Conservation (phyloP, 257 asterid genomes). For the Nicotiana tomentosiformis region DNA sequence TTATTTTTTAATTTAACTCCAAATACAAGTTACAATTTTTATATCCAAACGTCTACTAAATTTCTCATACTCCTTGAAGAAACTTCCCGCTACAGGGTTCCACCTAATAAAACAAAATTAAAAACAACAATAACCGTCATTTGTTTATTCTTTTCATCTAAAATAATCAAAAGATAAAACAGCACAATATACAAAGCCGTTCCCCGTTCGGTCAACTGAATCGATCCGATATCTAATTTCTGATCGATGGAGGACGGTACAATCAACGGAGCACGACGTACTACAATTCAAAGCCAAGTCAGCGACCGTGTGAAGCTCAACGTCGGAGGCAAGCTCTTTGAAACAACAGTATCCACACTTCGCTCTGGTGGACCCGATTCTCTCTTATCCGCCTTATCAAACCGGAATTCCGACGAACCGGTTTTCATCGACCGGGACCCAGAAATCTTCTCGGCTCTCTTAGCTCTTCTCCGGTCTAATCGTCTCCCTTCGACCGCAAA, state of each 20-base stretch:
- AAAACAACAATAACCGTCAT: not conserved
- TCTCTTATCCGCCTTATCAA: constrained; percentile 59
- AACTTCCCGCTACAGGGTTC: not conserved
- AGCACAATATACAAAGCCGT: not conserved
- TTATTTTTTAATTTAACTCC: no score
- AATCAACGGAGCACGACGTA: constrained; percentile 6
- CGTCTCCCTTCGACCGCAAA: constrained; percentile 85
- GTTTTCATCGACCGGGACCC: constrained; percentile 97
- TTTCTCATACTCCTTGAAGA: no score
- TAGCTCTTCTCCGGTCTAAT: constrained; percentile 82
- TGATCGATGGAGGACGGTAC: constrained; percentile 36
- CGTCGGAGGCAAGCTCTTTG: constrained; percentile 94
- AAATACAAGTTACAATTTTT: no score
- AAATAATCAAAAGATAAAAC: not conserved
- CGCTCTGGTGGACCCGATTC: constrained; percentile 85
- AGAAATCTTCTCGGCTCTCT: constrained; percentile 72
- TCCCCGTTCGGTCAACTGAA: no score
- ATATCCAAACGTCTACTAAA: no score
- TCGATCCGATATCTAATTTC: no score
- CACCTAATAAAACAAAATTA: not conserved
- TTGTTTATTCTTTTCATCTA: not conserved
- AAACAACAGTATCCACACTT: constrained; percentile 78
- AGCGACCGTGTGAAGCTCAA: constrained; percentile 77
- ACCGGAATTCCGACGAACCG: constrained; percentile 44
- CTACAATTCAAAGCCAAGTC: constrained; percentile 8